These are phyloP conservation scores for Trichothecium roseum DNA, from an alignment of 2,329 filamentous ascomycete species.

Conservation along the genomic window DNA sequence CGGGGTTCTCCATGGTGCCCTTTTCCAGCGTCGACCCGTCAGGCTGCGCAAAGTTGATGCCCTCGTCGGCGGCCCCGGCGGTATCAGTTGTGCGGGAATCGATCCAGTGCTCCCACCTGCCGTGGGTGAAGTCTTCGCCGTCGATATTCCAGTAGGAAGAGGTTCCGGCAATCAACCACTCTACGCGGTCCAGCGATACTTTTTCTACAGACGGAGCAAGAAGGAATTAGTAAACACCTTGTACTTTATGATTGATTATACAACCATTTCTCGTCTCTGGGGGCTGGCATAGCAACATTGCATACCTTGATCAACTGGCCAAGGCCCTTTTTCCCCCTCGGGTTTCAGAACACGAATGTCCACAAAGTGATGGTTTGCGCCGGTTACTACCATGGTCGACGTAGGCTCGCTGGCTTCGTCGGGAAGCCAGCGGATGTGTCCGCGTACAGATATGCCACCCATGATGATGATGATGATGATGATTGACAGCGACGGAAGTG, in stretches of 20 bases:
- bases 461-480: slow-evolving; percentile 4
- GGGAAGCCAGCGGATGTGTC: slow-evolving; percentile 49
- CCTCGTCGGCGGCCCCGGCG: slow-evolving; percentile 38
- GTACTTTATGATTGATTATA: too few relatives aligned
- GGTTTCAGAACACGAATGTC: slow-evolving; percentile 45
- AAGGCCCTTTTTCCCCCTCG: slow-evolving; percentile 8
- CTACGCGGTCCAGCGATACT: slow-evolving; percentile 28
- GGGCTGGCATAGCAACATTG: too few relatives aligned
- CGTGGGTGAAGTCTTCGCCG: slow-evolving; percentile 20
- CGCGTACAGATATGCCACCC: slow-evolving; percentile 40
- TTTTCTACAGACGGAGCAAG: slow-evolving; percentile 5
- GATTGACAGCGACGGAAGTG: too few relatives aligned
- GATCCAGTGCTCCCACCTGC: slow-evolving; percentile 48
- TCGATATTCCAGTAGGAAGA: slow-evolving; percentile 27
- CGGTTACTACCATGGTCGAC: slow-evolving; percentile 54
- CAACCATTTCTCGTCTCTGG: too few relatives aligned
- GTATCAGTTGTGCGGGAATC: slow-evolving; percentile 36
- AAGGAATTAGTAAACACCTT: too few relatives aligned
- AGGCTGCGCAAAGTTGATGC: slow-evolving; percentile 38
- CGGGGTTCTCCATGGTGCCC: slow-evolving; percentile 49
- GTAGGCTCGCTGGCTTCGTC: slow-evolving; percentile 46
- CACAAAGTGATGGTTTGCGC: slow-evolving; percentile 44
- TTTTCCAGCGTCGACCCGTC: slow-evolving; percentile 40
- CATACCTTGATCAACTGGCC: slow-evolving; percentile 7
- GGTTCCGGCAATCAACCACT: slow-evolving; percentile 56